Evolutionary conservation across 306 rosid species (phyloP).

Genomic region (Macrotyloma uniflorum): DNA sequence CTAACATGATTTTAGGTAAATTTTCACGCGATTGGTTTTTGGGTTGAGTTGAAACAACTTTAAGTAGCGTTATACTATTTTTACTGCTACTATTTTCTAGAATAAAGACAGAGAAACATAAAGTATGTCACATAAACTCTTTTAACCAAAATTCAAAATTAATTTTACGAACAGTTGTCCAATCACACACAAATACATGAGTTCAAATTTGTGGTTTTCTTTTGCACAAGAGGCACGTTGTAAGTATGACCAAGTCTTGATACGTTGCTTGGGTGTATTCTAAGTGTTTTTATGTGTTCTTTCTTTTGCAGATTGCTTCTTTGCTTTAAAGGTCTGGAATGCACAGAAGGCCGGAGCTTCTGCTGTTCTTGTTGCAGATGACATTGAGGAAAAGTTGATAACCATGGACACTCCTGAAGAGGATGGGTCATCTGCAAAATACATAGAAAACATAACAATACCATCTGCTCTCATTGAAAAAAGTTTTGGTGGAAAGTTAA

Average conservation of each 20-base stretch:
- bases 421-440: slow-evolving; percentile 77
- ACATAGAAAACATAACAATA: slow-evolving; percentile 90
- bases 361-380: slow-evolving; percentile 97
- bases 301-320: slow-evolving; percentile 82
- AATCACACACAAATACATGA: neutral
- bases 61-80: neutral
- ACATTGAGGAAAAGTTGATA: slow-evolving; percentile 77
- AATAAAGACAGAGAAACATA: neutral
- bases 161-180: neutral
- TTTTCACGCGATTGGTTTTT: too few species aligned
- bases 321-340: slow-evolving; percentile 98
- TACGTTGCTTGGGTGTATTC: slow-evolving; percentile 8
- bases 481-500: slow-evolving; percentile 74
- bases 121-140: neutral
- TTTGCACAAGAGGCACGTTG: slow-evolving; percentile 4
- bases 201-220: neutral
- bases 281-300: slow-evolving; percentile 21
- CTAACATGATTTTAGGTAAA: too few species aligned
- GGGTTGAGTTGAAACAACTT: neutral
- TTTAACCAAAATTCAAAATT: neutral
- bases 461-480: slow-evolving; percentile 96
- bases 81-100: neutral
- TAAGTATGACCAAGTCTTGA: neutral
- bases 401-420: slow-evolving; percentile 98
- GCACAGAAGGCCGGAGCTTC: slow-evolving; percentile 99